Conservation (phyloP, 1,139 yeast genomes). For the Geotrichum histeridarum region DNA sequence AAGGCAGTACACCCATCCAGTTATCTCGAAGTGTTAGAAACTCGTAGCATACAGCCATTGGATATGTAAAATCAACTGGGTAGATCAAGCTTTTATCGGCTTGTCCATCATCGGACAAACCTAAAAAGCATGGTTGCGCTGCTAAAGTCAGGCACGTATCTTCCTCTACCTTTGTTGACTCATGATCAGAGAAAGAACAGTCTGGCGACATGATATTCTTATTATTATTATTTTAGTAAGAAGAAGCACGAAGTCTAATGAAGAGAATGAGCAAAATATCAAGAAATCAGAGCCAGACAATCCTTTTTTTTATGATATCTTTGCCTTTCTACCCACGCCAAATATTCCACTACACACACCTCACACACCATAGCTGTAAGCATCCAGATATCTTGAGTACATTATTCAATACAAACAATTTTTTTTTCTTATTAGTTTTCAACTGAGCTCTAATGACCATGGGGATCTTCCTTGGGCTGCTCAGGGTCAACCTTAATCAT, state of each 20-base stretch:
- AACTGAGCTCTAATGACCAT: constrained; percentile 30
- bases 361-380: constrained; percentile 1
- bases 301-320: too few species aligned
- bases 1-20: constrained; percentile 9
- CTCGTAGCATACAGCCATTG: constrained; percentile 9
- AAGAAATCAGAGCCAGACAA: too few species aligned
- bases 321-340: neutral
- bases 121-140: neutral
- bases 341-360: neutral
- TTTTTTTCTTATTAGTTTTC: neutral
- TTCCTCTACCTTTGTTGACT: neutral
- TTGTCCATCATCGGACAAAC: neutral
- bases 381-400: neutral
- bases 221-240: too few species aligned
- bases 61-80: constrained; percentile 3
- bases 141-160: neutral
- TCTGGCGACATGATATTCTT: constrained; percentile 1
- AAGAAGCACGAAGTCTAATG: neutral
- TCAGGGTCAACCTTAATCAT: constrained; percentile 98
- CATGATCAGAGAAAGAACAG: neutral
- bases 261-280: too few species aligned
- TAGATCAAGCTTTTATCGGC: neutral
- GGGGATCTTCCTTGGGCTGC: constrained; percentile 75
- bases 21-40: constrained; percentile 5
- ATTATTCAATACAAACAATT: neutral